A percentile compares a stretch with the other conserved stretches of the same genome.
Conservation (phyloP, 768 basidiomycete genomes). For the Imleria badia region DNA sequence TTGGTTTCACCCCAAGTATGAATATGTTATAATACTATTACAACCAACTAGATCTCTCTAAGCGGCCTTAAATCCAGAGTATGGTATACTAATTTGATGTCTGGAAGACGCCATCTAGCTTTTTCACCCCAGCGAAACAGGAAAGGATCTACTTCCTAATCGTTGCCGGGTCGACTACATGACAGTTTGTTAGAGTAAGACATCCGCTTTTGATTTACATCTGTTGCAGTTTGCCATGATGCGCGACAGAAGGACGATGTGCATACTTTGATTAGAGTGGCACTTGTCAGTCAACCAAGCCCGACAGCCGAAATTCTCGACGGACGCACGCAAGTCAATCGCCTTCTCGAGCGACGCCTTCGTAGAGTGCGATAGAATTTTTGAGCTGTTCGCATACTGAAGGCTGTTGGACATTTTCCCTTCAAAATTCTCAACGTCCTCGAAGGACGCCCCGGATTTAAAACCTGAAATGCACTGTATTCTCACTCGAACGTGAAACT, state of each 20-base stretch:
- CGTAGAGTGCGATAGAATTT: background rate
- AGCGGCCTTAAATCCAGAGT: too few species aligned
- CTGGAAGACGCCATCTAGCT: too few species aligned
- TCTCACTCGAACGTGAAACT: background rate
- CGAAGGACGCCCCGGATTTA: background rate
- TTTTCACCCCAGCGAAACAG: background rate
- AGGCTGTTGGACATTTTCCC: too few species aligned
- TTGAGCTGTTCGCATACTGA: background rate
- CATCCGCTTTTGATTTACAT: background rate
- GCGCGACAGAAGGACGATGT: background rate
- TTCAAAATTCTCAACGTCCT: too few species aligned
- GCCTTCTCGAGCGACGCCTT: background rate
- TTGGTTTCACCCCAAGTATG: too few species aligned
- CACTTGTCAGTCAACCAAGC: background rate
- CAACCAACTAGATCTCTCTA: too few species aligned
- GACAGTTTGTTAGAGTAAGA: background rate
- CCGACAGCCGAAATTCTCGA: background rate
- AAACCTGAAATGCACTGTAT: background rate
- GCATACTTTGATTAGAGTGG: too few species aligned
- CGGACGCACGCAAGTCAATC: background rate
- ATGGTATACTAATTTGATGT: too few species aligned
- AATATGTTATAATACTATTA: too few species aligned
- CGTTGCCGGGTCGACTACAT: background rate
- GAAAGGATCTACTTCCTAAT: background rate
- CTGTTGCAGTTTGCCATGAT: background rate